Evolutionary conservation across 345 rosid genomes (phyloP).

Genomic region (Salix brachista): DNA sequence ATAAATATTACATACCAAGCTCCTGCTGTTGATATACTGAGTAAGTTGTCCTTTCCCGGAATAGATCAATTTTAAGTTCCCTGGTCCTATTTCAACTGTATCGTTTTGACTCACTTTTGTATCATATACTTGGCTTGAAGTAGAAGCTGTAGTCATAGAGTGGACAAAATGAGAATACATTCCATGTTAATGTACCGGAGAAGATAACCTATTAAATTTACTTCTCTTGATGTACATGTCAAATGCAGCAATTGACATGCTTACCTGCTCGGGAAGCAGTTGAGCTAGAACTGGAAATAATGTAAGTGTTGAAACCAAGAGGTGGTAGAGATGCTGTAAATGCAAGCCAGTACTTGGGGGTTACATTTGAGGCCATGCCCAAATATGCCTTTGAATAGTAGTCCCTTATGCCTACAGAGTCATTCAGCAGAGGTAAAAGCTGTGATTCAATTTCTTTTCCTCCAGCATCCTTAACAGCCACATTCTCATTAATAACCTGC

Average conservation of each 20-base stretch:
- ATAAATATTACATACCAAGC: conserved; percentile 37
- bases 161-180: background rate
- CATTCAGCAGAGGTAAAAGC: conserved; percentile 63
- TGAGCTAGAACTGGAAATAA: conserved; percentile 45
- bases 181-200: background rate
- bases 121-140: conserved; percentile 14
- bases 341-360: conserved; percentile 70
- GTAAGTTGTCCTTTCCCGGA: conserved; percentile 54
- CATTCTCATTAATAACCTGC: conserved; percentile 58
- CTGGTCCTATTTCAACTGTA: conserved; percentile 68
- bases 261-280: conserved; percentile 48
- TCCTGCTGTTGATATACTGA: conserved; percentile 48
- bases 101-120: conserved; percentile 38
- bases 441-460: conserved; percentile 76
- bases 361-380: conserved; percentile 49
- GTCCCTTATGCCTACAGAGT: conserved; percentile 43
- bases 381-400: conserved; percentile 63
- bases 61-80: conserved; percentile 62
- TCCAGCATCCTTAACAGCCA: conserved; percentile 59
- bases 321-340: conserved; percentile 85
- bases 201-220: background rate
- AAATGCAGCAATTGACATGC: background rate
- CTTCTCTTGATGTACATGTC: background rate
- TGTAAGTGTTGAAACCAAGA: conserved; percentile 81
- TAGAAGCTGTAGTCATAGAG: conserved; percentile 7